Evolutionary conservation across 129 eudicot species (phyloP).

Genomic region (Cynara cardunculus): DNA sequence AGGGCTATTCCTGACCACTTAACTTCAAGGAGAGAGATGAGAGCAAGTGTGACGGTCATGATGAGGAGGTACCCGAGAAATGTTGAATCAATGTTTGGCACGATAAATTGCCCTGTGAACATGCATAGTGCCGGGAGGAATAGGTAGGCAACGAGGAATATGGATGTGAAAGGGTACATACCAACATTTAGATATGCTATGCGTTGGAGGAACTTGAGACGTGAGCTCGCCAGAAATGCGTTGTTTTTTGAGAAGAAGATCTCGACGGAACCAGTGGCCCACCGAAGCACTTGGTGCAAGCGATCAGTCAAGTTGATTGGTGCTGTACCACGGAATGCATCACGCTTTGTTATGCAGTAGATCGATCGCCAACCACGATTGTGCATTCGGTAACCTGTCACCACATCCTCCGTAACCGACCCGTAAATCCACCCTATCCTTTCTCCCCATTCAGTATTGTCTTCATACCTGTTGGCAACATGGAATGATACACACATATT

Average conservation of each 20-base stretch:
- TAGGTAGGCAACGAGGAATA: slow-evolving; percentile 69
- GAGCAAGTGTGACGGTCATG: slow-evolving; percentile 49
- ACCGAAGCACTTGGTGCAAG: slow-evolving; percentile 77
- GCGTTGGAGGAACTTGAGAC: slow-evolving; percentile 77
- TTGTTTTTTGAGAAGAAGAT: slow-evolving; percentile 80
- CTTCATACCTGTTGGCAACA: slow-evolving; percentile 62
- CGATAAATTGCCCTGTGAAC: slow-evolving; percentile 74
- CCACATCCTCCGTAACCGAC: slow-evolving; percentile 85
- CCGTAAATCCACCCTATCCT: slow-evolving; percentile 93
- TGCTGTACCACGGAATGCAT: slow-evolving; percentile 83
- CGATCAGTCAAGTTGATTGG: slow-evolving; percentile 86
- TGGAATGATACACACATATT: not conserved
- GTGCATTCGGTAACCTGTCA: slow-evolving; percentile 92
- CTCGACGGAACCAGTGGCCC: slow-evolving; percentile 90
- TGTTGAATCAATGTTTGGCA: slow-evolving; percentile 40
- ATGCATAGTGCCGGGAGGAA: slow-evolving; percentile 80
- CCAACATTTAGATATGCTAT: slow-evolving; percentile 76
- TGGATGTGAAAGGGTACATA: slow-evolving; percentile 81
- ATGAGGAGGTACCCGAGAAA: slow-evolving; percentile 58
- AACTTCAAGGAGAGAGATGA: slow-evolving; percentile 76
- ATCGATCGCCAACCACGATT: slow-evolving; percentile 93
- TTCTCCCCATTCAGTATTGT: slow-evolving; percentile 91
- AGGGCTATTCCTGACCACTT: slow-evolving; percentile 89
- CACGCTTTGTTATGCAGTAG: slow-evolving; percentile 84
- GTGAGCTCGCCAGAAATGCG: slow-evolving; percentile 51